Base-by-base conservation (phyloP, 192 early-diverging fungal species). In the Dimargaris verticillata region DNA sequence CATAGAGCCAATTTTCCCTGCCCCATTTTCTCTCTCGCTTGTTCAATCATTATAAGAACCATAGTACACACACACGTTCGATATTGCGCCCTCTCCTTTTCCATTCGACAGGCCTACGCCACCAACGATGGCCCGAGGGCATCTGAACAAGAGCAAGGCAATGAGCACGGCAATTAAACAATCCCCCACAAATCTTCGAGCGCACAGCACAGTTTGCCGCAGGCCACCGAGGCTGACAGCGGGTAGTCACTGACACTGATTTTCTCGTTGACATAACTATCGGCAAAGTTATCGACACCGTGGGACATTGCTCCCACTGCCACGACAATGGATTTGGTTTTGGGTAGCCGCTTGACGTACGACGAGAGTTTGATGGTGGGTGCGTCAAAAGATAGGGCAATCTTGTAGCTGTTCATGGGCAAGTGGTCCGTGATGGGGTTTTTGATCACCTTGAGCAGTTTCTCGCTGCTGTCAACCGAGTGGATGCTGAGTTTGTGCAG, bases 351-450 rank as follows among this genome's bases (percentile, higher is more conserved):
- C 46, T 70, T 67, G 66, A 95, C 69, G 71, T 88, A 99, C n/a
- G 84, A 81, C 57, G 72, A 78, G 60, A 92, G 70, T 22, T 79
- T 77, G 15, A 96, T 88, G 13, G 93, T 83, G 20, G 88, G 83
- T 15, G 86, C 92, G 64, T 95, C 86, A 69, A 83, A 90, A 20
- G 89, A 92, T 64, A 95, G 81, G 26, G 87, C 87, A 76, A 79
- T 60, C 78, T 93, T 95, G 61, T 79, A 68, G 64, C 80, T 81
- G 62, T 88, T 88, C 12, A 89, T 81, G 10, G 95, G 96, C 42
- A 99, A 77, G 69, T 99, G 91, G 69, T 99, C 87, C 60, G 91
- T 90, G 44, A 95, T 83, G 1, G 96, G 96, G 71, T 97, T 99
- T 66, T 95, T 93, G 69, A 99, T 92, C 14, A 99, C 89, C 67